Percentiles rank a stretch among this genome's conserved stretches.
These are phyloP conservation scores for Eimeria necatrix DNA, from an alignment of 169 alveolate genomes.

Conservation along the genomic window DNA sequence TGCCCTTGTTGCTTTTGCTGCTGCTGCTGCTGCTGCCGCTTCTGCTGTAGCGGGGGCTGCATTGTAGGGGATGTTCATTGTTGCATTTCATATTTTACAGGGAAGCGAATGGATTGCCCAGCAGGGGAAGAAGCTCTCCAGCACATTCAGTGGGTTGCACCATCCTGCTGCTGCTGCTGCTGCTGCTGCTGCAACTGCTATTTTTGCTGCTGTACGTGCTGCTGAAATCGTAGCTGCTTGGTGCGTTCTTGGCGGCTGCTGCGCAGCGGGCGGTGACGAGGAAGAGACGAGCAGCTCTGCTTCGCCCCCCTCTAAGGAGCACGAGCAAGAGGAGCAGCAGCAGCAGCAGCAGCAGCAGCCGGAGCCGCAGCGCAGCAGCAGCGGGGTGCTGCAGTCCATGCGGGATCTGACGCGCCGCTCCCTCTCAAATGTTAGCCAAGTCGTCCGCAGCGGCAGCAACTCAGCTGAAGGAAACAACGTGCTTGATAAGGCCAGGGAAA, in stretches of 20 bases:
- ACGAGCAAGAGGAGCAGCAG: not conserved
- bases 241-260: not conserved
- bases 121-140: conserved; percentile 58
- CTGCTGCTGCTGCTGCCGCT: conserved; percentile 16
- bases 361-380: conserved; percentile 61
- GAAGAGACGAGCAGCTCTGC: not conserved
- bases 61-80: not conserved
- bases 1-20: not conserved
- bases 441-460: conserved; percentile 63
- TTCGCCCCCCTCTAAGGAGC: not conserved
- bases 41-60: not conserved
- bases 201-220: conserved; percentile 28
- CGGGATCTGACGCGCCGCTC: conserved; percentile 57
- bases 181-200: conserved; percentile 12
- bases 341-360: conserved; percentile 48
- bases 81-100: not conserved
- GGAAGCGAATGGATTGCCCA: conserved; percentile 80
- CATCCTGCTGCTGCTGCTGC: not conserved
- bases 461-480: conserved; percentile 30
- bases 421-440: conserved; percentile 43
- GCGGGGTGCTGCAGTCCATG: conserved; percentile 72
- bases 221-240: not conserved
- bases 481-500: conserved; percentile 46
- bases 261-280: not conserved
- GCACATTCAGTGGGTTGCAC: conserved; percentile 4